Evolutionary conservation across 306 rosid genomes (phyloP).

Genomic region (Cercis canadensis): DNA sequence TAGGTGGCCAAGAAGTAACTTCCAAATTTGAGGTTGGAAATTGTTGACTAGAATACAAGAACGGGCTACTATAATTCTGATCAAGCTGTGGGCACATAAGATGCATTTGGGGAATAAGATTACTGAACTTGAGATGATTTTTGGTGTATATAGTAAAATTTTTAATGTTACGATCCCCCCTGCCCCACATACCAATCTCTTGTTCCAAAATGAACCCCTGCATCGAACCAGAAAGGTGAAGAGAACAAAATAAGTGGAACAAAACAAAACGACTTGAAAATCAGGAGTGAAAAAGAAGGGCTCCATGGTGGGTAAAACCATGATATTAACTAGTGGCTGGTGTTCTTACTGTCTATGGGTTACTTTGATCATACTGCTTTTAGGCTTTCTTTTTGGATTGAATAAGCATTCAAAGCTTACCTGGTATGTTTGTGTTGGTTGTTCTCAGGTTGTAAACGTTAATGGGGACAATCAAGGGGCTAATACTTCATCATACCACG

Average conservation of each 20-base stretch:
- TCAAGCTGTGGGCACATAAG: background rate
- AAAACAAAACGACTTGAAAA: slow-evolving; percentile 1
- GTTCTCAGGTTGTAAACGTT: slow-evolving; percentile 65
- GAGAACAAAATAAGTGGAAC: no score
- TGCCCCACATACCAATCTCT: background rate
- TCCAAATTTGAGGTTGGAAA: slow-evolving; percentile 5
- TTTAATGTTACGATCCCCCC: no score
- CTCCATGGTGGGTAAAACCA: background rate
- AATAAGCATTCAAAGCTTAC: slow-evolving; percentile 23
- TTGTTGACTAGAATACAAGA: slow-evolving; percentile 17
- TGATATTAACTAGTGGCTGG: slow-evolving; percentile 21
- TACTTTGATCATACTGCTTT: slow-evolving; percentile 3
- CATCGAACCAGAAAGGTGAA: background rate
- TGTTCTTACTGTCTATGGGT: slow-evolving; percentile 2
- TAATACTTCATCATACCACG: slow-evolving; percentile 85
- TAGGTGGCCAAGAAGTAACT: background rate
- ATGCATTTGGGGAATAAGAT: slow-evolving; percentile 11
- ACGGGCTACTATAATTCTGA: background rate
- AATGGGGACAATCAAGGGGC: slow-evolving; percentile 60
- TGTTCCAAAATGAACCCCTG: background rate
- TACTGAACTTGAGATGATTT: slow-evolving; percentile 21
- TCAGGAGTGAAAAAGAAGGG: background rate
- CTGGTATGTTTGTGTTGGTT: slow-evolving; percentile 6
- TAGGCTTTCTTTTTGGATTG: background rate
- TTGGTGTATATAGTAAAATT: background rate